Evolutionary conservation across 768 basidiomycete genomes (phyloP).

Genomic region (Russula emetica): DNA sequence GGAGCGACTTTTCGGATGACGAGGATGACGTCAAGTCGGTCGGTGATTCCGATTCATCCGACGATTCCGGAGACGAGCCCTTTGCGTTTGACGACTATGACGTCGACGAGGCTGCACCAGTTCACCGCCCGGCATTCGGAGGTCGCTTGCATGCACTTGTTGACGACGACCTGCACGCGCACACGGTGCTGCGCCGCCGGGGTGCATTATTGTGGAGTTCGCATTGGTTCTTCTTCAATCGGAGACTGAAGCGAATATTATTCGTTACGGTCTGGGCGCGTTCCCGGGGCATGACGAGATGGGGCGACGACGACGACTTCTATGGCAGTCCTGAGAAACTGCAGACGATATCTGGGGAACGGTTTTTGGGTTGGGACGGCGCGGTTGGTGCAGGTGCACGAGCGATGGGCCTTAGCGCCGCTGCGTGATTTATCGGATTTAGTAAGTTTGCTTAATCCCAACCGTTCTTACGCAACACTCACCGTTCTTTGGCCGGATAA

Average conservation of each 20-base stretch:
- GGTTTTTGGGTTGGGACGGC: slow-evolving; percentile 80
- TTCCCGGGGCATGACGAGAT: slow-evolving; percentile 53
- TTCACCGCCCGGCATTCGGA: slow-evolving; percentile 27
- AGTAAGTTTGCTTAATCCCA: slow-evolving; percentile 8
- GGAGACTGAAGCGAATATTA: slow-evolving; percentile 85
- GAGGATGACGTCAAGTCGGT: slow-evolving; percentile 68
- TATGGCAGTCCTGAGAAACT: slow-evolving; percentile 32
- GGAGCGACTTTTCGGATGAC: slow-evolving; percentile 72
- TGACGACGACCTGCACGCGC: slow-evolving; percentile 39
- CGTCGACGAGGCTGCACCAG: slow-evolving; percentile 48
- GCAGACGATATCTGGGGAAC: slow-evolving; percentile 43
- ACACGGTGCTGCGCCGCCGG: slow-evolving; percentile 49
- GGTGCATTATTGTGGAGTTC: slow-evolving; percentile 92
- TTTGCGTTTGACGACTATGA: slow-evolving; percentile 84
- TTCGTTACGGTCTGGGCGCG: slow-evolving; percentile 92
- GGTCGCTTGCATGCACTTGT: slow-evolving; percentile 31
- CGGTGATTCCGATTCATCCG: slow-evolving; percentile 59
- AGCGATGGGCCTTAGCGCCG: slow-evolving; percentile 58
- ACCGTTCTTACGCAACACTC: not conserved
- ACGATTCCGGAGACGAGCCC: slow-evolving; percentile 62
- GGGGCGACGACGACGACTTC: slow-evolving; percentile 39
- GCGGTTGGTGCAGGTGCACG: slow-evolving; percentile 75
- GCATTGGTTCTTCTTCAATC: slow-evolving; percentile 95
- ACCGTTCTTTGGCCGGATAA: not conserved
- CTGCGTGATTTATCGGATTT: slow-evolving; percentile 20